Evolutionary conservation across 164 flowering plant species (phyloP).

Genomic region (Dillenia turbinata): DNA sequence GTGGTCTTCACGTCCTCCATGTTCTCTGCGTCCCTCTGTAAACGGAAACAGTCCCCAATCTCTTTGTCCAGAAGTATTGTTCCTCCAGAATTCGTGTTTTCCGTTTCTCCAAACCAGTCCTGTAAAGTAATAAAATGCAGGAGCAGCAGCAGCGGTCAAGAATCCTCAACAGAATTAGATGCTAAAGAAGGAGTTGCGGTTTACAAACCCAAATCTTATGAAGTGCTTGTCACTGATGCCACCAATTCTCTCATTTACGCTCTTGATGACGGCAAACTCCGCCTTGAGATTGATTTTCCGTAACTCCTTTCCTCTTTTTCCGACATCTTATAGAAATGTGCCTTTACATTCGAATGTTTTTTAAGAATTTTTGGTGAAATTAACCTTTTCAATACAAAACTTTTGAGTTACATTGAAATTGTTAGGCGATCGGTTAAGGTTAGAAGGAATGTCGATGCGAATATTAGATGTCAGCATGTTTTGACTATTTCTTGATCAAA

Average conservation of each 20-base stretch:
- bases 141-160: slow-evolving; percentile 18
- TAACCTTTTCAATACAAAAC: too few relatives aligned
- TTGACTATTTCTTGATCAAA: too few relatives aligned
- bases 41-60: not conserved
- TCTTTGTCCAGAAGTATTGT: not conserved
- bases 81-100: slow-evolving; percentile 3
- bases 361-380: too few relatives aligned
- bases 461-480: too few relatives aligned
- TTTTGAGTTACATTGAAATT: too few relatives aligned
- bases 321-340: too few relatives aligned
- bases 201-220: slow-evolving; percentile 86
- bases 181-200: slow-evolving; percentile 75
- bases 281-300: slow-evolving; percentile 97
- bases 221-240: slow-evolving; percentile 78
- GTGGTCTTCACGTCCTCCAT: slow-evolving; percentile 17
- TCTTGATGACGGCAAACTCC: slow-evolving; percentile 71
- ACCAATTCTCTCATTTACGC: slow-evolving; percentile 71
- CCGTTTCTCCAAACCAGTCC: slow-evolving; percentile 10
- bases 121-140: slow-evolving; percentile 6
- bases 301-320: slow-evolving; percentile 16
- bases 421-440: too few relatives aligned
- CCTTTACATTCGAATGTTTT: too few relatives aligned
- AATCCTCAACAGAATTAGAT: slow-evolving; percentile 13
- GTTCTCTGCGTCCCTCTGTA: slow-evolving; percentile 6
- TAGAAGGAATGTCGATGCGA: too few relatives aligned